These are phyloP conservation scores for Kuraishia hungarica DNA, from an alignment of 805 yeast genomes.

Conservation along the genomic window DNA sequence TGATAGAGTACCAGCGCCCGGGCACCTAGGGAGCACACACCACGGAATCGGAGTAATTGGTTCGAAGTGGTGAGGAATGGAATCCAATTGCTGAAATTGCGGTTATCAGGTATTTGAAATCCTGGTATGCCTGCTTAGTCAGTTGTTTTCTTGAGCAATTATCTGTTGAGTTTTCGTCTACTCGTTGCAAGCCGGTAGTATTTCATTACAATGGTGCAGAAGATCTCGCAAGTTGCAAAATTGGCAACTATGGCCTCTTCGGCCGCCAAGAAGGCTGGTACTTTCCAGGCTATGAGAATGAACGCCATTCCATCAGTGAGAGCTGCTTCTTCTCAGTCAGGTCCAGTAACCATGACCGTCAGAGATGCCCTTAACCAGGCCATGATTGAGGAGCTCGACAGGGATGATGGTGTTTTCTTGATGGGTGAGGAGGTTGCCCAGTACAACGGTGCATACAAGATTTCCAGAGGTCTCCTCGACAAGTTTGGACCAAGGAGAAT, in stretches of 20 bases:
- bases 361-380: slow-evolving; percentile 96
- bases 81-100: no score
- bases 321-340: slow-evolving; percentile 39
- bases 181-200: neutral
- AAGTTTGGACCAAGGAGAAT: slow-evolving; percentile 92
- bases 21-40: neutral
- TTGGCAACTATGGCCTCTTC: neutral
- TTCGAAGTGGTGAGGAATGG: neutral
- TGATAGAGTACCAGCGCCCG: neutral
- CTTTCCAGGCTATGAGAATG: neutral
- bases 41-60: neutral
- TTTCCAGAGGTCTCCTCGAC: slow-evolving; percentile 91
- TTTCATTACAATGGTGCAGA: slow-evolving; percentile 1
- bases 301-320: slow-evolving; percentile 17
- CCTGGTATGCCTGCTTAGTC: no score
- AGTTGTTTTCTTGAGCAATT: neutral
- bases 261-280: neutral
- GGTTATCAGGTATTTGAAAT: no score
- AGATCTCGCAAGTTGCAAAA: slow-evolving; percentile 1
- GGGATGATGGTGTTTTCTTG: slow-evolving; percentile 87
- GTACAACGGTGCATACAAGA: slow-evolving; percentile 98
- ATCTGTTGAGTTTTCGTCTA: neutral
- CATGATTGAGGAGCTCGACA: slow-evolving; percentile 94
- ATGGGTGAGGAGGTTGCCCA: slow-evolving; percentile 99
- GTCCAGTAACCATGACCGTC: slow-evolving; percentile 67